phyloP scores from a whole-genome alignment of 306 rosid genomes.

The Trichosanthes truncata region DNA sequence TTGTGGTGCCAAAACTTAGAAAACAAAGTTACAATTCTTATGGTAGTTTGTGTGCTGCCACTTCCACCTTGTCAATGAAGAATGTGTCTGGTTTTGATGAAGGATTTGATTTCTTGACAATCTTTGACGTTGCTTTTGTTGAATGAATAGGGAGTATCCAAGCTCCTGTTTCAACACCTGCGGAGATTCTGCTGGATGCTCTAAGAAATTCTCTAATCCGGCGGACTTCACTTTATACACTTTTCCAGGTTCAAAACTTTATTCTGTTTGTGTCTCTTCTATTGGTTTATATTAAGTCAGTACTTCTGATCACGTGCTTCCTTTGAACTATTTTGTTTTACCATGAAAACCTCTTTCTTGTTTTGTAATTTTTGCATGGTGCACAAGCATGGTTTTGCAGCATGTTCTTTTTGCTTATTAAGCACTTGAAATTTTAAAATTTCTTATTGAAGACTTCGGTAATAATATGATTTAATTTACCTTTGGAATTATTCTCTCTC shows the following conservation, averaged over 20 bases:
- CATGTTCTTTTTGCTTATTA: background rate
- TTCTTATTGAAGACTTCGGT: background rate
- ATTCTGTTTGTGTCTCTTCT: background rate
- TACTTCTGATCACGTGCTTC: background rate
- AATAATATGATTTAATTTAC: background rate
- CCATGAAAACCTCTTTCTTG: background rate
- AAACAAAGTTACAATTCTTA: background rate
- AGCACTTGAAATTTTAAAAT: background rate
- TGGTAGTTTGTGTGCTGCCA: background rate
- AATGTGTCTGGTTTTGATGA: conserved; percentile 4
- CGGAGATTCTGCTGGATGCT: conserved; percentile 43
- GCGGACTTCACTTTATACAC: conserved; percentile 62
- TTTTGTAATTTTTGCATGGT: background rate
- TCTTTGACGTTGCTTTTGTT: conserved; percentile 18
- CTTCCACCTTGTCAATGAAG: conserved; percentile 3
- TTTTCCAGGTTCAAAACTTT: conserved; percentile 51
- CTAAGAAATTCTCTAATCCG: conserved; percentile 68
- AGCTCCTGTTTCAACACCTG: conserved; percentile 31
- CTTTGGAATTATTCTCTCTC: background rate
- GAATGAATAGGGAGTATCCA: conserved; percentile 24
- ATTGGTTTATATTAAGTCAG: background rate
- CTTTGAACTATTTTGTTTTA: background rate
- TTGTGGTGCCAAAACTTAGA: background rate
- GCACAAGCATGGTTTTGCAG: background rate
- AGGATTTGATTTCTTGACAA: conserved; percentile 4